These are phyloP conservation scores for Epichloe elymi DNA, from an alignment of 2,329 filamentous ascomycete species.

Conservation along the genomic window DNA sequence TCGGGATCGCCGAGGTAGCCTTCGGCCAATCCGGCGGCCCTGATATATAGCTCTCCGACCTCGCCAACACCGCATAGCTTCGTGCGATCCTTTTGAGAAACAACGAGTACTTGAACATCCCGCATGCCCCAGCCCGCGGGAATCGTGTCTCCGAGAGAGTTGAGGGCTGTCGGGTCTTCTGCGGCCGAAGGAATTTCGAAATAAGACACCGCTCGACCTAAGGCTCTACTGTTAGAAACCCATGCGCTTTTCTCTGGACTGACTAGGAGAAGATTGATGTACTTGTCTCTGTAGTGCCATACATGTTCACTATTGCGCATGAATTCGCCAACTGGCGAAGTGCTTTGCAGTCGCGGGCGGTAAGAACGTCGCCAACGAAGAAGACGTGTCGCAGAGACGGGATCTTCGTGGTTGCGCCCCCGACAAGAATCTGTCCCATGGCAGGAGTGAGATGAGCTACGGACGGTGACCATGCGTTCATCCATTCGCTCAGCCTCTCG, in stretches of 20 bases:
- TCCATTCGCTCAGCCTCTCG: constrained; percentile 79
- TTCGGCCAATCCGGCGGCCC: constrained; percentile 73
- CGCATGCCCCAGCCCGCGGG: constrained; percentile 79
- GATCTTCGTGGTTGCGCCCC: constrained; percentile 65
- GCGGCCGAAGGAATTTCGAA: constrained; percentile 59
- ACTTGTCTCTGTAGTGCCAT: constrained; percentile 72
- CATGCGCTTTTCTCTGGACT: no score
- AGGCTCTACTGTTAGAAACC: no score
- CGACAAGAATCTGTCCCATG: constrained; percentile 92
- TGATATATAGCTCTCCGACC: constrained; percentile 70
- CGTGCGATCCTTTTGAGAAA: constrained; percentile 53
- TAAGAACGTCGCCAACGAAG: constrained; percentile 79
- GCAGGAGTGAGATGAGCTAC: constrained; percentile 87
- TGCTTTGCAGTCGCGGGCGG: constrained; percentile 54
- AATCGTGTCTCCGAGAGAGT: constrained; percentile 48
- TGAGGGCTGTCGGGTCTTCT: constrained; percentile 40
- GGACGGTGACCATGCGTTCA: constrained; percentile 61
- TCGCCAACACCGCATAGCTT: constrained; percentile 69
- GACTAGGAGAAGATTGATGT: background rate
- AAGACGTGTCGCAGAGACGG: constrained; percentile 66
- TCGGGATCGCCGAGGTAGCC: constrained; percentile 52
- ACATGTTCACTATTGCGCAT: constrained; percentile 73
- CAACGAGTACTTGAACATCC: constrained; percentile 77
- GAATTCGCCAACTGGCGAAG: constrained; percentile 64
- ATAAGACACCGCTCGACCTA: constrained; percentile 62